Evolutionary conservation across 306 rosid species (phyloP).

Genomic region (Hippophae gyantsensis): DNA sequence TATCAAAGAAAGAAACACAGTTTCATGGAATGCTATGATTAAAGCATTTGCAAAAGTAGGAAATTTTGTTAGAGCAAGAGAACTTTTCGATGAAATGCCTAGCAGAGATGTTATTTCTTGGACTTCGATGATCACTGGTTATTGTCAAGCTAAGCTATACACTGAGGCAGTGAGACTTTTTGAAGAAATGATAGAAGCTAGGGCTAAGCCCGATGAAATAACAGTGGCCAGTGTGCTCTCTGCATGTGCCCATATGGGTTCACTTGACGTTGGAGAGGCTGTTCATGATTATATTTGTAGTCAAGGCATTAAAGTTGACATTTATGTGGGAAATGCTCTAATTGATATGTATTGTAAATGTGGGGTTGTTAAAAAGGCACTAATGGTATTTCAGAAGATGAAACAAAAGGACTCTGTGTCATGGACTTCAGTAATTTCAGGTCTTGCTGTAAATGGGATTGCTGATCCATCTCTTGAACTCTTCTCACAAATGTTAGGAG

Average conservation of each 20-base stretch:
- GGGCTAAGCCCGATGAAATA: conserved; percentile 61
- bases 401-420: conserved; percentile 52
- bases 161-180: conserved; percentile 57
- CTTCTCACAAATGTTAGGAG: conserved; percentile 55
- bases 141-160: conserved; percentile 59
- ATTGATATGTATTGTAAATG: conserved; percentile 86
- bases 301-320: conserved; percentile 48
- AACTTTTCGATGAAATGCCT: conserved; percentile 52
- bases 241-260: conserved; percentile 86
- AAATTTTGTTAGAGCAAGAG: conserved; percentile 34
- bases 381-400: conserved; percentile 59
- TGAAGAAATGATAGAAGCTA: conserved; percentile 66
- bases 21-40: conserved; percentile 81
- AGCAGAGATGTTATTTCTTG: conserved; percentile 70
- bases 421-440: conserved; percentile 65
- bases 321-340: conserved; percentile 67
- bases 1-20: conserved; percentile 48
- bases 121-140: conserved; percentile 70
- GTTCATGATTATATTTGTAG: conserved; percentile 40
- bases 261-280: conserved; percentile 67
- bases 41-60: conserved; percentile 49
- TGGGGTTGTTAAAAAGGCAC: conserved; percentile 66
- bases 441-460: conserved; percentile 79
- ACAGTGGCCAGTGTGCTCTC: conserved; percentile 67
- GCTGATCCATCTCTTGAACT: conserved; percentile 50